Base-by-base conservation (phyloP, 2,329 filamentous ascomycete species). In the Sclerotiophoma versabilis region DNA sequence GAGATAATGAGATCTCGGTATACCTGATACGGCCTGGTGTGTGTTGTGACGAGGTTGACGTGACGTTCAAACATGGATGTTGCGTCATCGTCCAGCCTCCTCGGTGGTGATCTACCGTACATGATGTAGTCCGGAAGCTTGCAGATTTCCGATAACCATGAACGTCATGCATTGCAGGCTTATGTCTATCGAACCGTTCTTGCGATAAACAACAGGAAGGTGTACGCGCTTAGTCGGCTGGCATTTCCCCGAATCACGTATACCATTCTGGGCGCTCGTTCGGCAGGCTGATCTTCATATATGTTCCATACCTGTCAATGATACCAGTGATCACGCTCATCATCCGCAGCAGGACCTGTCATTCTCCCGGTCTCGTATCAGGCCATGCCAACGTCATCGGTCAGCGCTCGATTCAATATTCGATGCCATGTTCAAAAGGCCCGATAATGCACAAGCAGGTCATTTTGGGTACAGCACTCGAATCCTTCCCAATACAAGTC, bases 41-140 rank as follows among this genome's bases (percentile, higher is more conserved):
- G 15, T 17, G 8, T 15, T 30, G 30, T n/a, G 25, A 39, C 8
- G 20, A 33, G 7, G 15, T 19, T 32, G 32, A 20, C 1, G n/a
- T 5, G 9, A 19, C 9, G 23, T 37, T n/a, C 4, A 15, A 14
- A 14, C 30, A 12, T 17, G 7, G 19, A 11, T 29, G 27, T 54
- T 54, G 44, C 50, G 50, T 54, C 51, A 54, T 54, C 22, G 17
- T 20, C 19, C 29, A 36, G 15, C 39, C 20, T 30, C 15, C 12
- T 23, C 23, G 27, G 20, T 20, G 27, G 5, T 49, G 17, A 41
- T 49, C 41, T 36, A 8, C 51, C n/a, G 19, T 17, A 10, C 14
- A 20, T 41, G 51, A 39, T 38, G 39, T 36, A 20, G 17, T 30
- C 20, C 14, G 15, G 26, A 15, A 39, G 26, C 20, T 19, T 30